Evolutionary conservation across 306 rosid genomes (phyloP).

Genomic region (Mucuna pruriens): DNA sequence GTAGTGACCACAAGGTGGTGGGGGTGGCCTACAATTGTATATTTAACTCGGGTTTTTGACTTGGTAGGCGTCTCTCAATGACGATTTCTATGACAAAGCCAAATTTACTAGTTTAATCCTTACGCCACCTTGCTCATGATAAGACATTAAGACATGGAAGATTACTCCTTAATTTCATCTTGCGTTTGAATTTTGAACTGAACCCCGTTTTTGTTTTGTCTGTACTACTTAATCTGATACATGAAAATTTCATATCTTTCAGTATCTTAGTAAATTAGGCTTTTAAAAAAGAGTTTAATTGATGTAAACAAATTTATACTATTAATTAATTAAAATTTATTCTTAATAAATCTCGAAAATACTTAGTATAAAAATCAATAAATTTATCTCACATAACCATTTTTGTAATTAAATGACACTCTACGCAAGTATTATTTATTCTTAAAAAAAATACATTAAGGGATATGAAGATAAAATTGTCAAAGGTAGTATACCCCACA

Average conservation of each 20-base stretch:
- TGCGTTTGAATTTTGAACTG: background rate
- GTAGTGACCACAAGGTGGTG: slow-evolving; percentile 53
- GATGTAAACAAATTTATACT: no score
- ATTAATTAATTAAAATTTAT: background rate
- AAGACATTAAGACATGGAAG: slow-evolving; percentile 10
- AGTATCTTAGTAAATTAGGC: background rate
- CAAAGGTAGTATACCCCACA: slow-evolving; percentile 2
- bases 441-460: background rate
- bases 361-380: background rate
- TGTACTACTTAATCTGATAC: background rate
- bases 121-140: slow-evolving; percentile 7
- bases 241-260: background rate
- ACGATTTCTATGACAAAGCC: slow-evolving; percentile 36
- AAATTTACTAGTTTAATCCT: slow-evolving; percentile 29
- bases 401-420: no score
- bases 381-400: no score
- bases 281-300: background rate
- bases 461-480: background rate
- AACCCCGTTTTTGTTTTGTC: background rate
- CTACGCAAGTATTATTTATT: background rate
- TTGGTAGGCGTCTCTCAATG: slow-evolving; percentile 36
- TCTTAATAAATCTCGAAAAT: no score
- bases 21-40: slow-evolving; percentile 37
- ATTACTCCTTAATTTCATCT: slow-evolving; percentile 10
- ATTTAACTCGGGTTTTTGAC: slow-evolving; percentile 39